Evolutionary conservation across 768 basidiomycete species (phyloP), one percentile per base, ranked within the genome.

Genomic region (Amanita thiersii): DNA sequence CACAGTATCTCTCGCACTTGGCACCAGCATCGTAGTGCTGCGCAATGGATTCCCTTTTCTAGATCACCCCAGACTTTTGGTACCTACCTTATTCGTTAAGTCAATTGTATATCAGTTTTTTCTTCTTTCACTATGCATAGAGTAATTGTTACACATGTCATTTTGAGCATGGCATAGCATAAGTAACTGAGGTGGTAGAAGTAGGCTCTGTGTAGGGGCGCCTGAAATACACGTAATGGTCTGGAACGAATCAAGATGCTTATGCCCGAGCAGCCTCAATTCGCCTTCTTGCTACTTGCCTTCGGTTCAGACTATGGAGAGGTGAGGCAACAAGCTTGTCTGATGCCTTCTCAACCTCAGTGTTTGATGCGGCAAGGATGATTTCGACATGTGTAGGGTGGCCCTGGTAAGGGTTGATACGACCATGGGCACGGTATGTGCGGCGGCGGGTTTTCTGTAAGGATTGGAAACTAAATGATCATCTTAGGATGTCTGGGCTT

Each of bases 401-500:
- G 31, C 94, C 94, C 66, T 96, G 90, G 79, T 97, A 98, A 25
- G 96, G 94, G 71, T 99, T 99, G 68, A 92, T 93, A 45, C 90
- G 85, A 78, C 90, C 90, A 56, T 93, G 91, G 33, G 88, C 89
- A 67, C 96, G 90, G 80, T 96, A 98, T 51, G 96, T 99, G 61
- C 96, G 90, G 61, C 96, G 90, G 65, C 92, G 92, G 62, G 89
- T 93, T 86, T 96, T 96, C 87, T 90, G n/a, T 46, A 26, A 15
- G 28, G 11, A 43, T 23, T 33, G 43, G 9, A 51, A 48, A 25
- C 37, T 39, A 43, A 35, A 3, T 21, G 28, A 24, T 10, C 35
- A 35, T 5, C 37, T 33, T 6, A 18, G 9, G 32, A 28, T n/a
- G 32, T 28, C 30, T n/a, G n/a, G n/a, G n/a, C n/a, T n/a, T n/a